Evolutionary conservation across 1,284 basidiomycete species (phyloP).

Genomic region (Dichomitus squalens): DNA sequence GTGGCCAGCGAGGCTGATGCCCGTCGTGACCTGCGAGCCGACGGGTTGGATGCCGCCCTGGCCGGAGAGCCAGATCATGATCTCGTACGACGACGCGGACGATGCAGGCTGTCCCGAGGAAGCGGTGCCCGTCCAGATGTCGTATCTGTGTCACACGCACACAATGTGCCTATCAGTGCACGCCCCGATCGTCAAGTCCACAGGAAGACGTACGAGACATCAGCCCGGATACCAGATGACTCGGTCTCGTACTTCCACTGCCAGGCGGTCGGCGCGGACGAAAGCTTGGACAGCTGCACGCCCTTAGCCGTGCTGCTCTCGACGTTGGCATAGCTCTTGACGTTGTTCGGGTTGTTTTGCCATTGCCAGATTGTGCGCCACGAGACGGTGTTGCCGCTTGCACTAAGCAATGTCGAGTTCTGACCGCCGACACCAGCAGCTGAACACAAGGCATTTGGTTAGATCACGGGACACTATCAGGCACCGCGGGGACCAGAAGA

Average conservation of each 20-base stretch:
- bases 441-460: constrained; percentile 13
- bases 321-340: constrained; percentile 59
- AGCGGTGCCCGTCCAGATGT: constrained; percentile 55
- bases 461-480: background rate
- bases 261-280: constrained; percentile 52
- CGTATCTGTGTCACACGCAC: constrained; percentile 40
- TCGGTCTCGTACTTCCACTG: constrained; percentile 49
- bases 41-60: constrained; percentile 61
- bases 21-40: constrained; percentile 49
- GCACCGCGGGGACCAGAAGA: constrained; percentile 3
- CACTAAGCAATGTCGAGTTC: constrained; percentile 47
- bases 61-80: constrained; percentile 67
- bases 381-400: constrained; percentile 44
- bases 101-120: constrained; percentile 49
- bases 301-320: constrained; percentile 47
- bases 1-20: constrained; percentile 47
- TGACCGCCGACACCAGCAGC: constrained; percentile 52
- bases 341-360: constrained; percentile 52
- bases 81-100: constrained; percentile 53
- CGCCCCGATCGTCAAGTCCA: background rate
- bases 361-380: constrained; percentile 62
- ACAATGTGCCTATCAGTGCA: no score
- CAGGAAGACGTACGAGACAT: constrained; percentile 47
- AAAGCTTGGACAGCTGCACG: constrained; percentile 47
- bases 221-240: constrained; percentile 51